phyloP scores from a whole-genome alignment of 1,139 yeast genomes.

The Debaryomyces sp. region DNA sequence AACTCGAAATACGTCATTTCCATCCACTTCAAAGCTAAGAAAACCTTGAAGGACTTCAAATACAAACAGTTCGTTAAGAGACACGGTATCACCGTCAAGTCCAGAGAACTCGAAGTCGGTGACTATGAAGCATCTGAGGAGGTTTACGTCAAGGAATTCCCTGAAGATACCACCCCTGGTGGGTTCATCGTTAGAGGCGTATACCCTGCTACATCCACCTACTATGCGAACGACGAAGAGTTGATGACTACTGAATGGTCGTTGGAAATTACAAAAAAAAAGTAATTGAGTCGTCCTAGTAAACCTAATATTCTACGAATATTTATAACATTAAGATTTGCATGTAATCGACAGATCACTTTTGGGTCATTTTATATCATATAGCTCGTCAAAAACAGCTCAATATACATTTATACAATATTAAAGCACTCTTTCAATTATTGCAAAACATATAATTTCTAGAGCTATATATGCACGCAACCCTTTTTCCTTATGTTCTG shows the following conservation, averaged over 20 bases:
- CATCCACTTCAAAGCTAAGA: slow-evolving; percentile 37
- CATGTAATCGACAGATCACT: not conserved
- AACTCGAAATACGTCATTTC: slow-evolving; percentile 38
- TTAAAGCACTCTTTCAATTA: not conserved
- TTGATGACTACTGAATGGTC: slow-evolving; percentile 37
- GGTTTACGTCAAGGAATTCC: slow-evolving; percentile 30
- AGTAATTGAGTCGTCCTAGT: not conserved
- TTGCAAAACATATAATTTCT: not conserved
- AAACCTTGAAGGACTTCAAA: slow-evolving; percentile 33
- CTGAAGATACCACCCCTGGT: slow-evolving; percentile 43
- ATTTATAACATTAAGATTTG: not conserved
- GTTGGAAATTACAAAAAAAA: slow-evolving; percentile 35
- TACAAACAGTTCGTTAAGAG: slow-evolving; percentile 44
- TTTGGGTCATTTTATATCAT: not conserved
- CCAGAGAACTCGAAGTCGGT: slow-evolving; percentile 35
- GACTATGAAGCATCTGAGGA: slow-evolving; percentile 36
- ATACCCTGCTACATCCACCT: slow-evolving; percentile 37
- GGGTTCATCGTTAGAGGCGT: slow-evolving; percentile 45
- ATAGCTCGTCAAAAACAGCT: not conserved
- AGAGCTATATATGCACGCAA: not conserved
- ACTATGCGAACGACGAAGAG: slow-evolving; percentile 34
- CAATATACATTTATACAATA: not conserved
- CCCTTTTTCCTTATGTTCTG: not conserved
- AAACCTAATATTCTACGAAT: not conserved
- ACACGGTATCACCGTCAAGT: slow-evolving; percentile 40